phyloP scores from a whole-genome alignment of 768 basidiomycete genomes.

The Serendipita vermifera region DNA sequence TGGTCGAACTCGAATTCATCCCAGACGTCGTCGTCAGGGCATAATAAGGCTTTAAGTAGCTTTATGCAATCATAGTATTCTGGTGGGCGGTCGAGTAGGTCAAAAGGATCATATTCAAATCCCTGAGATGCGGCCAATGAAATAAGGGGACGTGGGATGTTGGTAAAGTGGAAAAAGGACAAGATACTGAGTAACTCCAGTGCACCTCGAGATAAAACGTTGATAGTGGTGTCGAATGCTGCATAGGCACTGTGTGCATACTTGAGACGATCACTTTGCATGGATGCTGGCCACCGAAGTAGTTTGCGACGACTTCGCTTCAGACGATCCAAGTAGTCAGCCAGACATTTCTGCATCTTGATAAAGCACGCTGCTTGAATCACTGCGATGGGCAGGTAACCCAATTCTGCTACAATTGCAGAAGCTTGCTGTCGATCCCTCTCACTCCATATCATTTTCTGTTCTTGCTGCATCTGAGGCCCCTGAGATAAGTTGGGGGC shows the following conservation, averaged over 20 bases:
- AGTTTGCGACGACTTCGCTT: no score
- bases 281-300: no score
- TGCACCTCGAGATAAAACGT: not conserved
- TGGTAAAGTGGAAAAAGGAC: not conserved
- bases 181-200: not conserved
- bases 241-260: not conserved
- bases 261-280: not conserved
- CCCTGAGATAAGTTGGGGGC: no score
- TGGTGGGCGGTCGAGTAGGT: not conserved
- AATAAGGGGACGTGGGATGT: not conserved
- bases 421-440: no score
- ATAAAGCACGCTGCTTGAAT: no score
- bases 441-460: no score
- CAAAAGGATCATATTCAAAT: not conserved
- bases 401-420: no score
- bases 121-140: not conserved
- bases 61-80: not conserved
- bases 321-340: no score
- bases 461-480: no score
- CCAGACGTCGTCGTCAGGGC: not conserved
- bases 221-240: conserved; percentile 1
- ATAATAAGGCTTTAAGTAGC: not conserved
- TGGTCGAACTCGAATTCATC: not conserved
- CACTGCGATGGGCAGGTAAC: no score
- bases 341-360: no score